Conservation (phyloP, 495 filamentous ascomycete species). For the Lophiostoma macrostomum region DNA sequence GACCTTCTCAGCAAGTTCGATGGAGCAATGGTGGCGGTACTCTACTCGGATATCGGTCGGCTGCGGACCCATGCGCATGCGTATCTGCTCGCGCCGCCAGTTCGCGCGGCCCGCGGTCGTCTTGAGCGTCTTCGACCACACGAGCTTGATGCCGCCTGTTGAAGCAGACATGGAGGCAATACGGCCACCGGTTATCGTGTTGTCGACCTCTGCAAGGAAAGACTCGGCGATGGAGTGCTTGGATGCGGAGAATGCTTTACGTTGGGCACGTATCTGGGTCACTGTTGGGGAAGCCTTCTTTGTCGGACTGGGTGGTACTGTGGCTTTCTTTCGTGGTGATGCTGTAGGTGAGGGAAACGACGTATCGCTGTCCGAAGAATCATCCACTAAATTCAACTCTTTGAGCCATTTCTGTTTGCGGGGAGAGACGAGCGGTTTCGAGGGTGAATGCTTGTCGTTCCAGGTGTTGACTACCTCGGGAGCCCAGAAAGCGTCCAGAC, state of each 20-base stretch:
- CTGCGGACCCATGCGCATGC: slow-evolving; percentile 37
- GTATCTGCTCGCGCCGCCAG: slow-evolving; percentile 63
- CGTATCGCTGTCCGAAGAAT: slow-evolving; percentile 3
- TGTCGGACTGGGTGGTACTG: slow-evolving; percentile 39
- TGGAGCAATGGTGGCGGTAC: slow-evolving; percentile 64
- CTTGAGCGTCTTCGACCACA: slow-evolving; percentile 81
- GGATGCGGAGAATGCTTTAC: slow-evolving; percentile 62
- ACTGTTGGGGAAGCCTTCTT: slow-evolving; percentile 33
- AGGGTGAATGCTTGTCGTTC: slow-evolving; percentile 75
- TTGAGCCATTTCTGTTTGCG: slow-evolving; percentile 29
- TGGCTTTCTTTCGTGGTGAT: slow-evolving; percentile 40
- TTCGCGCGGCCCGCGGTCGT: slow-evolving; percentile 85
- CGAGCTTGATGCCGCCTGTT: slow-evolving; percentile 74
- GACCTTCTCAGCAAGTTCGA: slow-evolving; percentile 86
- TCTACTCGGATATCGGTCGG: slow-evolving; percentile 28
- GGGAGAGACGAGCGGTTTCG: slow-evolving; percentile 50
- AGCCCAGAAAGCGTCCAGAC: slow-evolving; percentile 77
- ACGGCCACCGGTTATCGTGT: slow-evolving; percentile 58
- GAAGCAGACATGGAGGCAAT: slow-evolving; percentile 56
- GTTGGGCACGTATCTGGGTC: slow-evolving; percentile 38
- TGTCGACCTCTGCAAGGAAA: slow-evolving; percentile 75
- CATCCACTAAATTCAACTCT: not conserved
- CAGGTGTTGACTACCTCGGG: slow-evolving; percentile 72
- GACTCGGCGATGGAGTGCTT: slow-evolving; percentile 64
- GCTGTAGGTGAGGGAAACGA: slow-evolving; percentile 22